A percentile compares a stretch with the other conserved stretches of the same genome.
These are phyloP conservation scores for Crithidia bombi DNA, from an alignment of 208 protist species.

Conservation along the genomic window DNA sequence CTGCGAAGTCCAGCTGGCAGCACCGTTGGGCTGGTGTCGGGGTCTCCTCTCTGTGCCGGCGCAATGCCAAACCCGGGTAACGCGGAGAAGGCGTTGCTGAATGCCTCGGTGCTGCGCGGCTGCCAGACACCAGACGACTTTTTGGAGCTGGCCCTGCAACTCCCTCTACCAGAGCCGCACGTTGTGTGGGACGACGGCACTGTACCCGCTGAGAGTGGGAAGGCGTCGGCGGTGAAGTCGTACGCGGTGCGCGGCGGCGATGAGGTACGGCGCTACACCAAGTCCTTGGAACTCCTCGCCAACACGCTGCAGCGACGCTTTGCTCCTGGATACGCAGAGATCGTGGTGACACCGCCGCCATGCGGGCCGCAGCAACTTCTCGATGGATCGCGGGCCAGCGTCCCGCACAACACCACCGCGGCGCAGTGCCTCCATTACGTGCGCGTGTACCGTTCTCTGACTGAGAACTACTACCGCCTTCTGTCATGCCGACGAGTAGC, in stretches of 20 bases:
- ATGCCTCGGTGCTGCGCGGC: constrained; percentile 19
- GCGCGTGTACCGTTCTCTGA: constrained; percentile 34
- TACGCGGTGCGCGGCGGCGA: constrained; percentile 19
- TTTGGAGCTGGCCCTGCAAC: constrained; percentile 36
- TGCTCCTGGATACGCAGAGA: constrained; percentile 46
- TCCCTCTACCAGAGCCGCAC: constrained; percentile 36
- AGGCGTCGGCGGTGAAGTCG: neutral
- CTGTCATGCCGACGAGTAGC: constrained; percentile 8
- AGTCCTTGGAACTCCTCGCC: constrained; percentile 39
- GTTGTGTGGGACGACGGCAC: neutral
- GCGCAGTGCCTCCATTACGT: constrained; percentile 76
- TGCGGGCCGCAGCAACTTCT: constrained; percentile 10
- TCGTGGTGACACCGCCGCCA: constrained; percentile 34
- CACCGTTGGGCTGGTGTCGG: neutral
- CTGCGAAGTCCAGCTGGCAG: neutral
- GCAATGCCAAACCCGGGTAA: neutral
- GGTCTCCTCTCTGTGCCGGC: neutral
- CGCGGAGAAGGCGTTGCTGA: neutral
- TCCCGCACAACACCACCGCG: constrained; percentile 42
- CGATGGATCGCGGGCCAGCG: constrained; percentile 7
- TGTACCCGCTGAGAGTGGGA: neutral
- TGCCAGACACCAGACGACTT: constrained; percentile 54
- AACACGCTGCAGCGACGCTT: constrained; percentile 49
- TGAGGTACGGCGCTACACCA: constrained; percentile 39
- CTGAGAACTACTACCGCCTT: constrained; percentile 42